phyloP scores from a whole-genome alignment of 495 filamentous ascomycete genomes.

The Cenococcum geophilum region DNA sequence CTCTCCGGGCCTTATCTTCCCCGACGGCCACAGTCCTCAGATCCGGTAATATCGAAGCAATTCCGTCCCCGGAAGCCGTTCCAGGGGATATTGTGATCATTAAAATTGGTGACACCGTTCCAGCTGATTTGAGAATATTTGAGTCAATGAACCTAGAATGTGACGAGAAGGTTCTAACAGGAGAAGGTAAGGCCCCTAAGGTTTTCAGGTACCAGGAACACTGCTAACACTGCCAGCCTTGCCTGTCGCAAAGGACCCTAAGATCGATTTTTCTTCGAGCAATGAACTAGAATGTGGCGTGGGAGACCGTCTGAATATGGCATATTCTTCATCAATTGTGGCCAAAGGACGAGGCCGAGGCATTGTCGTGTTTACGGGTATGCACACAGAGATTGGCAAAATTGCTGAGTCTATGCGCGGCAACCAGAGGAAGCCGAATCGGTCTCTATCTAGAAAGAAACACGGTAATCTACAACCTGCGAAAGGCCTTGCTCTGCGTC shows the following conservation, averaged over 20 bases:
- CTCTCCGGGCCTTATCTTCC: constrained; percentile 25
- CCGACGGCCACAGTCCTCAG: constrained; percentile 23
- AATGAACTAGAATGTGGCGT: constrained; percentile 49
- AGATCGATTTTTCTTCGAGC: constrained; percentile 37
- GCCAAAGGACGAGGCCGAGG: constrained; percentile 62
- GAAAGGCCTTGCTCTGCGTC: constrained; percentile 51
- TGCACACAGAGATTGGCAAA: constrained; percentile 79
- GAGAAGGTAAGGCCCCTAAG: constrained; percentile 44
- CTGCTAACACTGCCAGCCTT: constrained; percentile 40
- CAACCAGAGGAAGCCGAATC: constrained; percentile 53
- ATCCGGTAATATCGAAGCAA: constrained; percentile 40
- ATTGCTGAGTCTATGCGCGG: constrained; percentile 63
- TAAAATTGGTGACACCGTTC: constrained; percentile 79
- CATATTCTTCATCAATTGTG: constrained; percentile 61
- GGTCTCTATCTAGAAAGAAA: constrained; percentile 59
- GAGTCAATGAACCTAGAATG: constrained; percentile 73
- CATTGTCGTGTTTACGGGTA: constrained; percentile 64
- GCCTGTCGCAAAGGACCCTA: constrained; percentile 49
- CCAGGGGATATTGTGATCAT: constrained; percentile 58
- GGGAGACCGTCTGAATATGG: constrained; percentile 63
- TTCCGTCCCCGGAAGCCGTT: constrained; percentile 20
- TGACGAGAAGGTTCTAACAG: constrained; percentile 66
- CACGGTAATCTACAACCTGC: constrained; percentile 53
- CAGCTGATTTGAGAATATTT: constrained; percentile 67
- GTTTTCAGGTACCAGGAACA: neutral